phyloP scores from a whole-genome alignment of 1,139 yeast genomes.

The Yamadazyma sp. region DNA sequence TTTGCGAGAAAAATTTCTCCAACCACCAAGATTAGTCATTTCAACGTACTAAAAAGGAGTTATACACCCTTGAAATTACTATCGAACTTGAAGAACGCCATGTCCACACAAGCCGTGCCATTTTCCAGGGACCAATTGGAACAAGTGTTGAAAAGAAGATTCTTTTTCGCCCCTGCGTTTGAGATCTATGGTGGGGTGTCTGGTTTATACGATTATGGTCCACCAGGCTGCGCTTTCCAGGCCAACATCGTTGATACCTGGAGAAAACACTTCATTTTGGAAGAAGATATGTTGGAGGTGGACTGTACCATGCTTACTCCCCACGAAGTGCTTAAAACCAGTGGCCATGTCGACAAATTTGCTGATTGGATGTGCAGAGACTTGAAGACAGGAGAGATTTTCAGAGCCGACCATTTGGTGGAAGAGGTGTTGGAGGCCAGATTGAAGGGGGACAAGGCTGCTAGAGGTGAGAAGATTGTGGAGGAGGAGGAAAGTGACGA shows the following conservation, averaged over 20 bases:
- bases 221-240: constrained; percentile 98
- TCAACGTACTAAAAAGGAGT: background rate
- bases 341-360: constrained; percentile 98
- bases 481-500: constrained; percentile 64
- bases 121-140: constrained; percentile 87
- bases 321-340: constrained; percentile 93
- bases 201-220: constrained; percentile 97
- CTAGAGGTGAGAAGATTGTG: constrained; percentile 68
- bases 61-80: background rate
- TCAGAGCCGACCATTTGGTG: constrained; percentile 96
- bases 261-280: constrained; percentile 96
- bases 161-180: constrained; percentile 96
- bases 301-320: constrained; percentile 98
- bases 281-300: constrained; percentile 98
- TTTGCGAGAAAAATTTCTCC: background rate
- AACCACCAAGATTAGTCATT: constrained; percentile 1
- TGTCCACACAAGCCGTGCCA: constrained; percentile 38
- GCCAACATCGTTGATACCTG: constrained; percentile 92
- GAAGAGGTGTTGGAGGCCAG: constrained; percentile 97
- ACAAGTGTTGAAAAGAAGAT: constrained; percentile 88
- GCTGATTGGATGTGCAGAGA: constrained; percentile 99
- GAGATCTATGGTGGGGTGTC: constrained; percentile 98
- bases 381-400: constrained; percentile 92
- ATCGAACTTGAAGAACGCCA: constrained; percentile 8
- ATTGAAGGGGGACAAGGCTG: constrained; percentile 93